Conservation (phyloP, 1,284 basidiomycete species). For the Entoloma clypeatum region DNA sequence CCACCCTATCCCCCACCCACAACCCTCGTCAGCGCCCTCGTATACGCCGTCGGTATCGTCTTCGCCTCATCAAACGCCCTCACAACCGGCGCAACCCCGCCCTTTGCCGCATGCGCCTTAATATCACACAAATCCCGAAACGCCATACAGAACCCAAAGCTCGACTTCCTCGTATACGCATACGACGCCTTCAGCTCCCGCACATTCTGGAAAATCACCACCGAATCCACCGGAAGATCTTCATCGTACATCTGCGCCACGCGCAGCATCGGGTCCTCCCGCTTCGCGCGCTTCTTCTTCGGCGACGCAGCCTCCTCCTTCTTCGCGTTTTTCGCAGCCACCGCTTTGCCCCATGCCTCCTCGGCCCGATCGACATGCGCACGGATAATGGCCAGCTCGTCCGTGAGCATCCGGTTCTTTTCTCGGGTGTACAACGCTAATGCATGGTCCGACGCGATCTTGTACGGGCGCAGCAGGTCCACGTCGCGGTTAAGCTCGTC, state of each 20-base stretch:
- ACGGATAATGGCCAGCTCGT: conserved; percentile 35
- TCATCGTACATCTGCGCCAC: conserved; percentile 25
- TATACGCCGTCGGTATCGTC: conserved; percentile 25
- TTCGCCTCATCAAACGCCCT: conserved; percentile 37
- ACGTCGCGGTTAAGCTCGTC: conserved; percentile 14
- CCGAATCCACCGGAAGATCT: conserved; percentile 20
- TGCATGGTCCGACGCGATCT: conserved; percentile 24
- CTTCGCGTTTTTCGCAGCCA: neutral
- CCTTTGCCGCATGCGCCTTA: conserved; percentile 41
- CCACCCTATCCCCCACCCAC: no score
- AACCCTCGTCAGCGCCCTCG: conserved; percentile 23
- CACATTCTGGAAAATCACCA: conserved; percentile 33
- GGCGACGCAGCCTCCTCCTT: conserved; percentile 7
- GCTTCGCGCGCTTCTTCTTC: conserved; percentile 19
- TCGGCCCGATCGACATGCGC: conserved; percentile 32
- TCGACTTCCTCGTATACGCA: conserved; percentile 30
- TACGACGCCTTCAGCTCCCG: conserved; percentile 48
- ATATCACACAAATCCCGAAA: conserved; percentile 44
- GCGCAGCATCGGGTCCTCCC: conserved; percentile 21
- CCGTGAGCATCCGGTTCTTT: conserved; percentile 5
- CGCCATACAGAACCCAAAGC: conserved; percentile 45
- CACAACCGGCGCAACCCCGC: conserved; percentile 30
- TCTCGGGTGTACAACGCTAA: conserved; percentile 2
- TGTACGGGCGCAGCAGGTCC: conserved; percentile 27
- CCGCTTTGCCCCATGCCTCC: conserved; percentile 8